Evolutionary conservation across 169 alveolate genomes (phyloP).

Genomic region (Cryptosporidium ryanae): DNA sequence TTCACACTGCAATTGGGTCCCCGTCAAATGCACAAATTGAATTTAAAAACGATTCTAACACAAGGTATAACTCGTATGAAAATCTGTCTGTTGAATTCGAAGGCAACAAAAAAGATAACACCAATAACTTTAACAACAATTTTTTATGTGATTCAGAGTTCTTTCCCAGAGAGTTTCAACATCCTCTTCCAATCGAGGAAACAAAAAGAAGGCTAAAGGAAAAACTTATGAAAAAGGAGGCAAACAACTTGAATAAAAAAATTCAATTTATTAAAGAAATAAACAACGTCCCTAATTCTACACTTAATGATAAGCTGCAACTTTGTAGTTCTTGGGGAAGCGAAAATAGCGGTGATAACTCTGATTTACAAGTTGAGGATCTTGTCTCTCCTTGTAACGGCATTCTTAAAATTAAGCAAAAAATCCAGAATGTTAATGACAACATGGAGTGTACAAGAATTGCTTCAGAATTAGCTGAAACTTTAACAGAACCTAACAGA

Average conservation of each 20-base stretch:
- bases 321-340: slow-evolving; percentile 61
- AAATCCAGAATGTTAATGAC: neutral
- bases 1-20: slow-evolving; percentile 1
- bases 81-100: slow-evolving; percentile 1
- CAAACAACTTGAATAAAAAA: neutral
- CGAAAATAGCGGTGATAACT: slow-evolving; percentile 44
- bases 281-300: neutral
- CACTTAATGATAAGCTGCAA: neutral
- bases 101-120: neutral
- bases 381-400: neutral
- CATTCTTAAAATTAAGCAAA: neutral
- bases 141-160: slow-evolving; percentile 36
- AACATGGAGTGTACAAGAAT: slow-evolving; percentile 51
- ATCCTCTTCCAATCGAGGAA: slow-evolving; percentile 56
- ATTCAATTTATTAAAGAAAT: neutral
- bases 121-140: neutral
- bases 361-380: slow-evolving; percentile 68
- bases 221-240: slow-evolving; percentile 34
- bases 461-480: slow-evolving; percentile 70
- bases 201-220: slow-evolving; percentile 47
- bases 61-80: slow-evolving; percentile 41
- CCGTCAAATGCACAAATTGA: neutral
- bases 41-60: neutral
- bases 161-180: slow-evolving; percentile 44
- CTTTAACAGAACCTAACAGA: slow-evolving; percentile 51